Evolutionary conservation across 805 yeast species (phyloP).

Genomic region (Ogataea corticis): DNA sequence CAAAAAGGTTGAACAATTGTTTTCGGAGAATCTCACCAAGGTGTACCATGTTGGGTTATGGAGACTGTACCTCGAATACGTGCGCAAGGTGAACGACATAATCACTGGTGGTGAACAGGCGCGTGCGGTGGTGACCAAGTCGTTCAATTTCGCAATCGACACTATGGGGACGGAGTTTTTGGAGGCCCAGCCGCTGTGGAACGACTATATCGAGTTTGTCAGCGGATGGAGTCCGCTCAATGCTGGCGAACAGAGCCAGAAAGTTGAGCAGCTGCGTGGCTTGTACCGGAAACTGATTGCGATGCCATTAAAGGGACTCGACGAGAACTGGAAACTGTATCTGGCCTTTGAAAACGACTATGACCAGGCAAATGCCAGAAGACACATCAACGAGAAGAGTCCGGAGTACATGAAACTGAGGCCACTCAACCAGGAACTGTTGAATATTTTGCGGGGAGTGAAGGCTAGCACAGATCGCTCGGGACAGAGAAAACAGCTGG

Average conservation of each 20-base stretch:
- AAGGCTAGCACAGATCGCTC: slow-evolving; percentile 15
- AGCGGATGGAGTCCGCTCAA: slow-evolving; percentile 76
- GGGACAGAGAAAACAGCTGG: slow-evolving; percentile 43
- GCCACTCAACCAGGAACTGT: slow-evolving; percentile 71
- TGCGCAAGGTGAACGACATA: slow-evolving; percentile 66
- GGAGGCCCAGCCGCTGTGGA: slow-evolving; percentile 71
- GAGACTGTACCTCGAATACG: slow-evolving; percentile 74
- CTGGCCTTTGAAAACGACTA: slow-evolving; percentile 80
- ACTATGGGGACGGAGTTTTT: slow-evolving; percentile 75
- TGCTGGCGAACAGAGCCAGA: slow-evolving; percentile 83
- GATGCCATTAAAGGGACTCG: slow-evolving; percentile 78
- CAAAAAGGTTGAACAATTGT: slow-evolving; percentile 60
- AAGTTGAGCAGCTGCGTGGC: slow-evolving; percentile 72
- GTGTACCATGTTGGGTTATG: slow-evolving; percentile 70
- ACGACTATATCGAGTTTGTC: slow-evolving; percentile 76
- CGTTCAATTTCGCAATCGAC: slow-evolving; percentile 79
- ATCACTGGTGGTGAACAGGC: slow-evolving; percentile 84
- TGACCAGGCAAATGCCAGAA: slow-evolving; percentile 76
- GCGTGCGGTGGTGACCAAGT: slow-evolving; percentile 68
- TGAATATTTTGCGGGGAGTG: slow-evolving; percentile 45
- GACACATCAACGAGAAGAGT: slow-evolving; percentile 78
- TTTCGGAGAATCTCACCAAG: slow-evolving; percentile 61
- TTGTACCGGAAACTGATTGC: slow-evolving; percentile 66
- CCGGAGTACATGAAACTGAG: slow-evolving; percentile 87
- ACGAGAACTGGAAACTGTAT: slow-evolving; percentile 77